Base-by-base conservation (phyloP, 2,329 filamentous ascomycete genomes). In the Hypoxylon sp. region DNA sequence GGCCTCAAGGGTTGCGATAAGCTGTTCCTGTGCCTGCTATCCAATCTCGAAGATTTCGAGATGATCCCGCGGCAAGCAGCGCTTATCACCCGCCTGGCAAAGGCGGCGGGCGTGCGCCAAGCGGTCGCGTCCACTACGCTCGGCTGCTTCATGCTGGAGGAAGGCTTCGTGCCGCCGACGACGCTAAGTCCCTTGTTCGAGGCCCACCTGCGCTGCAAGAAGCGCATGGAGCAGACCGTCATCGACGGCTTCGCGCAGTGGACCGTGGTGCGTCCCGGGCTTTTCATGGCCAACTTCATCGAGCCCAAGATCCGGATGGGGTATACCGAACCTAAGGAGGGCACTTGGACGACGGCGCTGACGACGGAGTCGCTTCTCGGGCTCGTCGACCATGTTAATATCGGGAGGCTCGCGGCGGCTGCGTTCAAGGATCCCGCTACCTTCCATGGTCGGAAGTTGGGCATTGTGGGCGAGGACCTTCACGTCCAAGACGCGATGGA, bases 281-380 rank as follows among this genome's bases (percentile, higher is more conserved):
- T 71, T 58, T 82, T 83, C 68, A 78, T 79, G 73, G 69, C 71
- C 13, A 82, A 83, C 59, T 76, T 75, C 52, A 36, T 80, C 3
- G 48, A 64, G 3, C 78, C 78, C 2, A 65, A 73, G 7, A 71
- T 73, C 1, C 13, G 13, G 8, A 30, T 20, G 6, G 31, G 46
- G 1, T 57, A 52, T 26, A 16, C 50, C 17, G 53, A 57, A 11
- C 26, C 30, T 2, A 25, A 55, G 5, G 44, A 46, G 8, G 23
- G 34, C 13, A 16, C 8, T 6, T 58, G 51, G 55, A 46, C 47
- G 3, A 55, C 4, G 2, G 7, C 31, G 1, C 7, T 55, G 34
- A 51, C 29, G 12, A 5, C 50, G 6, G 35, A 45, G 7, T 19
- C 34, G 7, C 12, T 5, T 2, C 34, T 55, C 4, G 25, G 9